phyloP scores from a whole-genome alignment of 441 rosid species.

The Aquilaria agallochum region DNA sequence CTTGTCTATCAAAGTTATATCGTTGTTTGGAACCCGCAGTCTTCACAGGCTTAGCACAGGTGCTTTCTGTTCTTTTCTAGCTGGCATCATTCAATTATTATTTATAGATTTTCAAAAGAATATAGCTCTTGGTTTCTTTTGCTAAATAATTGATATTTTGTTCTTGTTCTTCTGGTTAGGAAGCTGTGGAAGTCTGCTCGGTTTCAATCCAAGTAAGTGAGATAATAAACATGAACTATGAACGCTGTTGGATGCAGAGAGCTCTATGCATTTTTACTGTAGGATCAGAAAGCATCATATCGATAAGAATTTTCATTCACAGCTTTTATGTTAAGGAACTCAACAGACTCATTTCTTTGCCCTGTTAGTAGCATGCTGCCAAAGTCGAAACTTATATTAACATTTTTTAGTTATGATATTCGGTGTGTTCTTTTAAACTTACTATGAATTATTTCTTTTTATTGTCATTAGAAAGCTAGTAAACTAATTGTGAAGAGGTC shows the following conservation, averaged over 20 bases:
- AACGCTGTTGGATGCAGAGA: not conserved
- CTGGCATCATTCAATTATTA: slow-evolving; percentile 18
- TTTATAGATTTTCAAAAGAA: not conserved
- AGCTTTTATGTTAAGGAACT: not conserved
- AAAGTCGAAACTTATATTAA: not conserved
- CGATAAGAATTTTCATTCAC: too few relatives aligned
- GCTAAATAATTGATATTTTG: slow-evolving; percentile 1
- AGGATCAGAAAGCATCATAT: slow-evolving; percentile 4
- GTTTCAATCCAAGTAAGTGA: slow-evolving; percentile 78
- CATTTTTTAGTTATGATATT: not conserved
- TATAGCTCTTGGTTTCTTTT: slow-evolving; percentile 13
- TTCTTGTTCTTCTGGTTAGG: slow-evolving; percentile 48
- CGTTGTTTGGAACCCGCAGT: slow-evolving; percentile 82
- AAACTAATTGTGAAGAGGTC: slow-evolving; percentile 77
- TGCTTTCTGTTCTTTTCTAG: slow-evolving; percentile 24
- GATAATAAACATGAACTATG: slow-evolving; percentile 14
- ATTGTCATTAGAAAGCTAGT: slow-evolving; percentile 73
- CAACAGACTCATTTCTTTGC: not conserved
- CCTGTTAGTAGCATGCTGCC: slow-evolving; percentile 3
- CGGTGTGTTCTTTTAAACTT: slow-evolving; percentile 3
- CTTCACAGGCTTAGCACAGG: slow-evolving; percentile 99
- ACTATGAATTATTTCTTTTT: slow-evolving; percentile 10
- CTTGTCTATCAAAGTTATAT: slow-evolving; percentile 90
- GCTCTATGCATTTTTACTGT: slow-evolving; percentile 5
- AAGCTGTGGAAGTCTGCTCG: slow-evolving; percentile 96